These are phyloP conservation scores for Jasminum sambac DNA, from an alignment of 257 asterid species.

Conservation along the genomic window DNA sequence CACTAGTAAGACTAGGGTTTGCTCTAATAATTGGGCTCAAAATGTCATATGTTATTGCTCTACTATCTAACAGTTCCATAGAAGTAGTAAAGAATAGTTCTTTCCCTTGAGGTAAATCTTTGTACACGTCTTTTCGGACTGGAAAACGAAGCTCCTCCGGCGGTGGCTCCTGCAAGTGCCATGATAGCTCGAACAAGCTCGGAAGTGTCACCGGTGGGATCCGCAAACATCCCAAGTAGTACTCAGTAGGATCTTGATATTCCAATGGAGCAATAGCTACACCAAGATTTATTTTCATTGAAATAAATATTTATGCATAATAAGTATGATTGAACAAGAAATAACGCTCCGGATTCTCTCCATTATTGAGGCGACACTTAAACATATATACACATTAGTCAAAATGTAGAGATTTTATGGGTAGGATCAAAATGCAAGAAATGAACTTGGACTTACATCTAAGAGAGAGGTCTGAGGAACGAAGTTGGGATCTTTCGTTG, in stretches of 20 bases:
- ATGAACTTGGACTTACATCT: conserved; percentile 41
- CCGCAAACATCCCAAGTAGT: conserved; percentile 40
- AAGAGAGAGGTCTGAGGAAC: conserved; percentile 32
- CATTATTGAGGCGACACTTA: no score
- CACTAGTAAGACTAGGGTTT: conserved; percentile 33
- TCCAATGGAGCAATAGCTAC: conserved; percentile 43
- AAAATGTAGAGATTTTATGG: no score
- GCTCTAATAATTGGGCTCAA: conserved; percentile 34
- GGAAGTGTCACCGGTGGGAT: conserved; percentile 42
- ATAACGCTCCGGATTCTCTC: no score
- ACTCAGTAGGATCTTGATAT: conserved; percentile 48
- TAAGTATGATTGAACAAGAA: no score
- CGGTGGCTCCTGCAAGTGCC: conserved; percentile 52
- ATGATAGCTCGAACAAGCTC: conserved; percentile 43
- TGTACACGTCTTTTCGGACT: conserved; percentile 39
- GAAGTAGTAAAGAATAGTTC: conserved; percentile 43
- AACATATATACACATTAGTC: no score
- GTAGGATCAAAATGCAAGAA: background rate
- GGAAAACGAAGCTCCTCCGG: conserved; percentile 52
- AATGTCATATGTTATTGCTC: conserved; percentile 33
- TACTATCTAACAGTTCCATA: conserved; percentile 34
- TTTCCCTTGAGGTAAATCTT: conserved; percentile 48
- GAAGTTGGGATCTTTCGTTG: conserved; percentile 35
- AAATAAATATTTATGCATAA: no score
- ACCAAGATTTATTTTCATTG: background rate